A percentile compares a stretch with the other conserved stretches of the same genome.
Evolutionary conservation across 257 asterid species (phyloP).

Genomic region (Solanum infundibuliforme): DNA sequence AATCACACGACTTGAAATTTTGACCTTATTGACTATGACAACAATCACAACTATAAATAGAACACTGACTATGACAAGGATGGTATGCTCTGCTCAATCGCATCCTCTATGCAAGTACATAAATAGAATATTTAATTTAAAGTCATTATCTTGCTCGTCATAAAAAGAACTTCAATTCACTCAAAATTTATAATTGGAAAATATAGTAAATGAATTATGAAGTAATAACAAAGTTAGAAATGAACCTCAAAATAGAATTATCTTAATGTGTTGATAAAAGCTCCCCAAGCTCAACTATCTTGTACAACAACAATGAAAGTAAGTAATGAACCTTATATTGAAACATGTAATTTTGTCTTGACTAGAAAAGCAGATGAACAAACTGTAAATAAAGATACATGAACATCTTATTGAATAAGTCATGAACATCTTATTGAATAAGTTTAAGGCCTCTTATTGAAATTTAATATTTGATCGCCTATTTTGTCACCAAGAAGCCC

Average conservation of each 20-base stretch:
- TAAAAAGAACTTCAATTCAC: background rate
- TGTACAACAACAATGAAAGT: background rate
- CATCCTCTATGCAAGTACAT: background rate
- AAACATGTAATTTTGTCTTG: background rate
- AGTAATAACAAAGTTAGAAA: background rate
- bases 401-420: too few relatives aligned
- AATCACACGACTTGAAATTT: too few relatives aligned
- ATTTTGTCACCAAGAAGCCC: background rate
- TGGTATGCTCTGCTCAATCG: background rate
- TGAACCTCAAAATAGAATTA: background rate
- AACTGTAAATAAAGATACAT: background rate
- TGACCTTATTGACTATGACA: too few relatives aligned
- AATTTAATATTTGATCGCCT: background rate
- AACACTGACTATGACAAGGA: background rate
- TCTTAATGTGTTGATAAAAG: background rate
- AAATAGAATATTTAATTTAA: background rate
- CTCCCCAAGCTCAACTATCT: background rate
- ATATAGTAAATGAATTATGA: background rate
- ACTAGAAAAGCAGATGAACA: background rate
- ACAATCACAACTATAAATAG: background rate
- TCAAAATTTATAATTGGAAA: background rate
- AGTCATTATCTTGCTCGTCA: background rate
- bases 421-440: too few relatives aligned
- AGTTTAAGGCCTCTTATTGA: too few relatives aligned
- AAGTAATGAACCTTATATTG: background rate